Conservation (phyloP, 106 monocot genomes). For the Dendrobium nobile region DNA sequence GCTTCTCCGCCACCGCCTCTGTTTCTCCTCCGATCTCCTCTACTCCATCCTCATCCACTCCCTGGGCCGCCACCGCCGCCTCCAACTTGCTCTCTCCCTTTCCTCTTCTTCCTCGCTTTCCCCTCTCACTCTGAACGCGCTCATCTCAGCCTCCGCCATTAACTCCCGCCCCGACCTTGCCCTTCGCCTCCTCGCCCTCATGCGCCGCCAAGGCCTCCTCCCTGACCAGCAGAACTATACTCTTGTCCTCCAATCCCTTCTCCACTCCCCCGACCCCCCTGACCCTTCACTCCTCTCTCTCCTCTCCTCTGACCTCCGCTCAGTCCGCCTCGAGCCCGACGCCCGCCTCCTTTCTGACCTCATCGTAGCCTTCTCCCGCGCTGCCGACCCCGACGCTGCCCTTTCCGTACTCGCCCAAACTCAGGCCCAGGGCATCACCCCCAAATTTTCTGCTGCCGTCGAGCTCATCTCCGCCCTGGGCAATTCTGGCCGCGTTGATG, state of each 20-base stretch:
- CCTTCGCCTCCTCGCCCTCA: conserved; percentile 40
- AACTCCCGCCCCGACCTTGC: conserved; percentile 44
- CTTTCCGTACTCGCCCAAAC: conserved; percentile 40
- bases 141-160: conserved; percentile 61
- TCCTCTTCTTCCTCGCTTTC: conserved; percentile 40
- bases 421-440: conserved; percentile 81
- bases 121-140: conserved; percentile 72
- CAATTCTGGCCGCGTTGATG: conserved; percentile 34
- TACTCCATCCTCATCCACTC: conserved; percentile 80
- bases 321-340: conserved; percentile 22
- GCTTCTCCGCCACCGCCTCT: conserved; percentile 68
- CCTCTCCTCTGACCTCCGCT: conserved; percentile 24
- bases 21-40: conserved; percentile 75
- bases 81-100: conserved; percentile 18
- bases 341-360: conserved; percentile 54
- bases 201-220: conserved; percentile 44
- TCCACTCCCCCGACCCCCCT: conserved; percentile 46
- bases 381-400: conserved; percentile 53
- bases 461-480: conserved; percentile 50
- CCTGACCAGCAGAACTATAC: conserved; percentile 71
- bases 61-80: conserved; percentile 45
- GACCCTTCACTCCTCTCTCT: conserved; percentile 44
- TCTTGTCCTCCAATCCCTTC: conserved; percentile 56
- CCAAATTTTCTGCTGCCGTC: conserved; percentile 38
- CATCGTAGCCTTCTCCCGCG: conserved; percentile 53